Evolutionary conservation across 345 rosid species (phyloP), one percentile per base, ranked within the genome.

Genomic region (Tarenaya hassleriana): DNA sequence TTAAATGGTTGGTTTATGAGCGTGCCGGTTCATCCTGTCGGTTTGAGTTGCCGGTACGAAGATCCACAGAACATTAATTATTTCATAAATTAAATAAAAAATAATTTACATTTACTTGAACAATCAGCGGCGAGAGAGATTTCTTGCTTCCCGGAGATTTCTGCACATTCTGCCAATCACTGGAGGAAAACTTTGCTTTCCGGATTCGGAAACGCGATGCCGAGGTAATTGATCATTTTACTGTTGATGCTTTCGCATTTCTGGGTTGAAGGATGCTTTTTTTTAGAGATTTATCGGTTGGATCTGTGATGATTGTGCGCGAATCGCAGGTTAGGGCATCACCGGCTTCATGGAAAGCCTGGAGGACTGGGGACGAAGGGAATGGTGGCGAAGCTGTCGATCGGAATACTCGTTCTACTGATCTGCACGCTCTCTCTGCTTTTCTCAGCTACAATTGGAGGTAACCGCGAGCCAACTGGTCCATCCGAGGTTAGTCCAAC

Each of bases 341-440:
- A 80, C 56, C 72, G 90, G 67, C 77, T 64, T 53, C 95, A 76
- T 61, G 75, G 60, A 35, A 79, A 82, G 81, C 81, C 75, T 45
- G 92, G 77, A 41, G 70, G 61, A 54, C 86, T 70, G 34, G 83
- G 76, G 60, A 41, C 73, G 21, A 90, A 63, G 60, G 94, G 91
- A 42, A 62, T 73, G 67, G 18, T 80, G 17, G 76, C 63, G 35
- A 84, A 86, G 74, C 53, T 90, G 4, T 70, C 83, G 27, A 60
- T 90, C 54, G 86, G 79, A 5, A 84, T 72, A 40, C 38, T 80
- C 7, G 85, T 84, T 34, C 71, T 84, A 56, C 73, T 82, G 77
- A 76, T 84, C 76, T 90, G 94, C 70, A 82, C 88, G 8, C 75
- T 90, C 10, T 82, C 85, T 4, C 47, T 82, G 17, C 73, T 84